Percentiles rank a stretch among this genome's conserved stretches.
phyloP scores from a whole-genome alignment of 192 early-diverging fungal species.

The Diversispora epigaea region DNA sequence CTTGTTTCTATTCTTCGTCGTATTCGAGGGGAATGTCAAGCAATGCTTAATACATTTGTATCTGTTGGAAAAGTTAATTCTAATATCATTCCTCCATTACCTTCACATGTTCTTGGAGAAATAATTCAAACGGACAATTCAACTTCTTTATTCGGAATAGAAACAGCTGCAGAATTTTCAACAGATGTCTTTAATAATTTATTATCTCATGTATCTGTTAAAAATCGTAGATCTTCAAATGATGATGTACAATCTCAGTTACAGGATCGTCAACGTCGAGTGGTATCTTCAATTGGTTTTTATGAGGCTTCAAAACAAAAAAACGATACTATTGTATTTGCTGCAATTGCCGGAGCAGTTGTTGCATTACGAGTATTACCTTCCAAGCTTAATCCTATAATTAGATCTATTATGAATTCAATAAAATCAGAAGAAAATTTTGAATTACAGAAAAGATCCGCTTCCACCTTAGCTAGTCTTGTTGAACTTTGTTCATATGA shows the following conservation, averaged over 20 bases:
- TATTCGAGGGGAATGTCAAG: slow-evolving; percentile 67
- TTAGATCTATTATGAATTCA: slow-evolving; percentile 80
- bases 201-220: slow-evolving; percentile 40
- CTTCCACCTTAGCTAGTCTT: slow-evolving; percentile 52
- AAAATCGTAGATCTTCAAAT: slow-evolving; percentile 35
- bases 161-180: slow-evolving; percentile 52
- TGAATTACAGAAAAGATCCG: slow-evolving; percentile 54
- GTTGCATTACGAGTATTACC: slow-evolving; percentile 78
- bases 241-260: slow-evolving; percentile 32
- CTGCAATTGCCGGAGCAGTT: slow-evolving; percentile 76
- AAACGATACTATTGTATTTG: slow-evolving; percentile 66
- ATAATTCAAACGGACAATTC: slow-evolving; percentile 14
- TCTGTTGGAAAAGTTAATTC: slow-evolving; percentile 47
- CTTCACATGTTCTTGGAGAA: slow-evolving; percentile 47
- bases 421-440: slow-evolving; percentile 62
- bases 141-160: slow-evolving; percentile 53
- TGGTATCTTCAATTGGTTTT: slow-evolving; percentile 61
- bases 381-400: slow-evolving; percentile 76
- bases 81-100: slow-evolving; percentile 51
- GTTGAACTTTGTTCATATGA: slow-evolving; percentile 49
- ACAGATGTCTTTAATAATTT: slow-evolving; percentile 48
- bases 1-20: slow-evolving; percentile 57
- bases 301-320: slow-evolving; percentile 63
- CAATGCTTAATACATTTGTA: slow-evolving; percentile 60
- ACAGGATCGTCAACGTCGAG: slow-evolving; percentile 62